Percentiles rank a stretch among this genome's conserved stretches.
phyloP scores from a whole-genome alignment of 768 basidiomycete species.

The Lactifluus volemus region DNA sequence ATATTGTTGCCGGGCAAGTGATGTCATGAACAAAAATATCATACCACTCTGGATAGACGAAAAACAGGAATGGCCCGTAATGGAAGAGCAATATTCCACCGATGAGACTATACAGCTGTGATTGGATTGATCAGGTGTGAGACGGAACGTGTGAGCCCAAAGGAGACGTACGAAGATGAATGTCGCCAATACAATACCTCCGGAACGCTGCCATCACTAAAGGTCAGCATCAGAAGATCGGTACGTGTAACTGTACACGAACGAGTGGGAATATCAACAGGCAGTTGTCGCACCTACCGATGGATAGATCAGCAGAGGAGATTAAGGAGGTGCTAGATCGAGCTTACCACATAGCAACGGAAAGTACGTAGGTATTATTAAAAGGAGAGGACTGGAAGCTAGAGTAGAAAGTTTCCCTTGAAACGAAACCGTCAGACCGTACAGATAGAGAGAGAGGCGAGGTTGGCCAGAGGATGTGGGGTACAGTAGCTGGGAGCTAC shows the following conservation, averaged over 20 bases:
- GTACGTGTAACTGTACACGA: conserved; percentile 23
- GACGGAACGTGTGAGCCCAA: neutral
- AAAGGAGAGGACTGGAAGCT: neutral
- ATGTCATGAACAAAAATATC: conserved; percentile 6
- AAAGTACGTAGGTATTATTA: conserved; percentile 5
- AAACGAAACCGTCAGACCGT: conserved; percentile 3
- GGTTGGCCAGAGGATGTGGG: neutral
- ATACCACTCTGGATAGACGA: conserved; percentile 59
- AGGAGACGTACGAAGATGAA: conserved; percentile 44
- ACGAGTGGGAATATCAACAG: conserved; percentile 66
- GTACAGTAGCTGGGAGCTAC: neutral
- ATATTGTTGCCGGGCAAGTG: neutral
- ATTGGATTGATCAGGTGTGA: conserved; percentile 7
- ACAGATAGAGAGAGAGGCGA: neutral
- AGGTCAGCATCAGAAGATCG: conserved; percentile 10
- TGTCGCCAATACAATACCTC: conserved; percentile 63
- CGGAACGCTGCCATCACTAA: conserved; percentile 42
- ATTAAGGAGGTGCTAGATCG: neutral
- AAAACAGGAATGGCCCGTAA: conserved; percentile 55
- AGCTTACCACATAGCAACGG: conserved; percentile 13
- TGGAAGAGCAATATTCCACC: conserved; percentile 57
- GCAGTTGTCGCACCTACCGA: conserved; percentile 69
- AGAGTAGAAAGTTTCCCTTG: neutral
- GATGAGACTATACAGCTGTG: conserved; percentile 54
- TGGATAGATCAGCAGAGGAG: neutral